Evolutionary conservation across 192 early-diverging fungal genomes (phyloP).

Genomic region (Coemansia sp.): DNA sequence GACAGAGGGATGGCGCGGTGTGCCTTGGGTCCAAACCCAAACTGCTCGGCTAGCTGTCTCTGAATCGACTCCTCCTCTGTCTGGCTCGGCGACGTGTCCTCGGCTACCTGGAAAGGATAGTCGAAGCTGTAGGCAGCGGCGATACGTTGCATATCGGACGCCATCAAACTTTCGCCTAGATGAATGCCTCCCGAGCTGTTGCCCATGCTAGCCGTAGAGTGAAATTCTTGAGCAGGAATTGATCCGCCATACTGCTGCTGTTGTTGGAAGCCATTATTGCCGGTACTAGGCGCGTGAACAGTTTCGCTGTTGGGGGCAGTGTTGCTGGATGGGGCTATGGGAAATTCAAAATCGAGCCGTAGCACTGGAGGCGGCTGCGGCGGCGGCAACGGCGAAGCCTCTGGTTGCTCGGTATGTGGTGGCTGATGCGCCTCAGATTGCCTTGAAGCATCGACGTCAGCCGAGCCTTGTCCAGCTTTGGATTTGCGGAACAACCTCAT

Average conservation of each 20-base stretch:
- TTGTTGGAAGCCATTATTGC: not conserved
- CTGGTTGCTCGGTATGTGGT: not conserved
- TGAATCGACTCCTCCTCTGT: not conserved
- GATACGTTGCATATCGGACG: not conserved
- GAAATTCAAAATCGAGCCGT: conserved; percentile 35
- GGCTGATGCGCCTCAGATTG: not conserved
- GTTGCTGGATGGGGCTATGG: conserved; percentile 10
- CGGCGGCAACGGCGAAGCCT: not conserved
- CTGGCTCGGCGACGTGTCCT: conserved; percentile 3
- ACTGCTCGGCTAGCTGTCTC: conserved; percentile 21
- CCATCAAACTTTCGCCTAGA: not conserved
- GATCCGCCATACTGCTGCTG: not conserved
- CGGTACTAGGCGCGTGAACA: not conserved
- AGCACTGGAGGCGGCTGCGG: conserved; percentile 33
- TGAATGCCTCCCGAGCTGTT: not conserved
- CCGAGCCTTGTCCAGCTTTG: conserved; percentile 16
- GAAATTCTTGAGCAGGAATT: not conserved
- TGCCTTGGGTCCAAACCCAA: conserved; percentile 8
- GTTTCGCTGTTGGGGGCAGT: conserved; percentile 3
- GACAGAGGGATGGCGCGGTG: not conserved
- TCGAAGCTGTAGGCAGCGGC: conserved; percentile 16
- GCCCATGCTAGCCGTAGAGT: not conserved
- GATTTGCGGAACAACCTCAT: conserved; percentile 52
- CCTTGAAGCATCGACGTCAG: not conserved
- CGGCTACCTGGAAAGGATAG: conserved; percentile 10